A percentile compares a stretch with the other conserved stretches of the same genome.
Conservation (phyloP, 208 protist species). For the Tritrichomonas musculus region DNA sequence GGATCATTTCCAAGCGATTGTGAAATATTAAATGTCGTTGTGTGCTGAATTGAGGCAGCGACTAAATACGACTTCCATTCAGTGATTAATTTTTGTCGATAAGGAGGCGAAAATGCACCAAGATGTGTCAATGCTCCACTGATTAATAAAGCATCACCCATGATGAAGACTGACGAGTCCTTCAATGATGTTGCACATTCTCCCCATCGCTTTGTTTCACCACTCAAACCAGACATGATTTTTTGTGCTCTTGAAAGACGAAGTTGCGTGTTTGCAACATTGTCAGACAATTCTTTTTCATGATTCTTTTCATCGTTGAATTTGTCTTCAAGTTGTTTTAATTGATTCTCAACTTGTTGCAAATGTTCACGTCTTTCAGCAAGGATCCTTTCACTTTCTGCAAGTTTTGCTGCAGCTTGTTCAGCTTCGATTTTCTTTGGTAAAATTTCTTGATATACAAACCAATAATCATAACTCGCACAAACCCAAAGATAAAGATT, state of each 20-base stretch:
- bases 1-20: conserved; percentile 73
- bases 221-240: conserved; percentile 80
- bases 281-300: conserved; percentile 54
- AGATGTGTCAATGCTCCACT: conserved; percentile 92
- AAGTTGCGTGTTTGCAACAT: conserved; percentile 38
- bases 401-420: conserved; percentile 70
- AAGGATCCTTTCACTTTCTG: conserved; percentile 29
- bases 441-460: conserved; percentile 85
- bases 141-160: conserved; percentile 87
- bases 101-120: conserved; percentile 86
- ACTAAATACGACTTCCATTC: conserved; percentile 77
- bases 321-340: conserved; percentile 71
- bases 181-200: conserved; percentile 58
- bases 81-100: conserved; percentile 74
- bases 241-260: conserved; percentile 65
- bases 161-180: conserved; percentile 45
- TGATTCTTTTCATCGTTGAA: conserved; percentile 82
- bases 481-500: conserved; percentile 57
- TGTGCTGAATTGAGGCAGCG: conserved; percentile 76
- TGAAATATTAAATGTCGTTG: conserved; percentile 73
- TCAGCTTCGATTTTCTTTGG: conserved; percentile 83
- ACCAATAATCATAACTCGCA: conserved; percentile 61
- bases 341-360: conserved; percentile 78
- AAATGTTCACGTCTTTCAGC: conserved; percentile 53
- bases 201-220: conserved; percentile 85